phyloP scores from a whole-genome alignment of 2,329 filamentous ascomycete genomes.

The Hymenoscyphus scutula region DNA sequence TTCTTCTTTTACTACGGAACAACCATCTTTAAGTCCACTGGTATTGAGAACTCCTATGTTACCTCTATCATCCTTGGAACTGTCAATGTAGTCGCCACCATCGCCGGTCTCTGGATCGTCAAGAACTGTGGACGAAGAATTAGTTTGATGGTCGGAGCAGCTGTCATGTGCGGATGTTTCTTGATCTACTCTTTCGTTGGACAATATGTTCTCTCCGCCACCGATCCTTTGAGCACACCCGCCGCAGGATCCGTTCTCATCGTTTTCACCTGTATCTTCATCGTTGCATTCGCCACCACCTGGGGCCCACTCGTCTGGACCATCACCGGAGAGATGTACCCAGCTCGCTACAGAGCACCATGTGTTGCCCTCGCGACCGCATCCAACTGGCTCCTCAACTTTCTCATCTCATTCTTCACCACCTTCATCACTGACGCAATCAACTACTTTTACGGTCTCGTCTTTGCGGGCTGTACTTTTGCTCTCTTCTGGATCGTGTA shows the following conservation, averaged over 20 bases:
- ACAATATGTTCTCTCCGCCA: conserved; percentile 44
- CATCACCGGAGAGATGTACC: conserved; percentile 64
- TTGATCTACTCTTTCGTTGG: conserved; percentile 54
- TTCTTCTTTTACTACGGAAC: conserved; percentile 68
- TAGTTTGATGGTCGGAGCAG: conserved; percentile 60
- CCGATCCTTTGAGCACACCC: conserved; percentile 45
- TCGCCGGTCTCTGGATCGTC: conserved; percentile 63
- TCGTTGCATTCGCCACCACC: conserved; percentile 63
- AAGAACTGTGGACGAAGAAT: conserved; percentile 63
- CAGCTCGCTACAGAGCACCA: conserved; percentile 57
- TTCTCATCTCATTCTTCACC: conserved; percentile 72
- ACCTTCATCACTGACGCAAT: conserved; percentile 72
- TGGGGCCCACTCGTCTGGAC: conserved; percentile 72
- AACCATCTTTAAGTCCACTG: conserved; percentile 64
- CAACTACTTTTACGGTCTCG: conserved; percentile 62
- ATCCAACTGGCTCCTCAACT: conserved; percentile 68
- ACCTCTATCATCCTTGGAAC: conserved; percentile 66
- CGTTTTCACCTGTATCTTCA: conserved; percentile 65
- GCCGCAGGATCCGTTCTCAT: conserved; percentile 59
- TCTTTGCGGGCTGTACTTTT: conserved; percentile 70
- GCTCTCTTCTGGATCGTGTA: conserved; percentile 65
- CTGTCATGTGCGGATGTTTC: conserved; percentile 61
- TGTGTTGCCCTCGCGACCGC: conserved; percentile 60
- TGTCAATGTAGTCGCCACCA: conserved; percentile 66
- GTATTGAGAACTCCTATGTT: conserved; percentile 62